Evolutionary conservation across 495 filamentous ascomycete species (phyloP).

Genomic region (Chaetomidium leptoderma): DNA sequence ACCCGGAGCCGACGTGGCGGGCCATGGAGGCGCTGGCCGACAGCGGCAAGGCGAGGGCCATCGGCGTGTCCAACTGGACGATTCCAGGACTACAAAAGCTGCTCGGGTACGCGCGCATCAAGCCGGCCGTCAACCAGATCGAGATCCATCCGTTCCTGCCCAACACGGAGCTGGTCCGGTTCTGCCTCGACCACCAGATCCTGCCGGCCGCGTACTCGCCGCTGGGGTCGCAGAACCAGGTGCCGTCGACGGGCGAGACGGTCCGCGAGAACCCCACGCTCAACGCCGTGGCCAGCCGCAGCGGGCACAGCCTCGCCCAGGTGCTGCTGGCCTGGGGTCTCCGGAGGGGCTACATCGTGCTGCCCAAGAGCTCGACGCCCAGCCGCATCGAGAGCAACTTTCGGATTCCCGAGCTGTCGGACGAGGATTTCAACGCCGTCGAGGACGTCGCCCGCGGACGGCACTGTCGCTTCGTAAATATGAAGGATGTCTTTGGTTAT

Average conservation of each 20-base stretch:
- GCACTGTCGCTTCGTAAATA: slow-evolving; percentile 70
- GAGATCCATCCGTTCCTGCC: slow-evolving; percentile 52
- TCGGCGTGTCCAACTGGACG: slow-evolving; percentile 52
- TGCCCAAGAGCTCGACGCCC: slow-evolving; percentile 60
- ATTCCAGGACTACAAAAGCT: slow-evolving; percentile 40
- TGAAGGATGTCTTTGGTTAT: slow-evolving; percentile 64
- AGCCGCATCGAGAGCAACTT: slow-evolving; percentile 56
- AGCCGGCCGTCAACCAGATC: slow-evolving; percentile 48
- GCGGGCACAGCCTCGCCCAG: slow-evolving; percentile 41
- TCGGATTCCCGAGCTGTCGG: slow-evolving; percentile 39
- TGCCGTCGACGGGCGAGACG: slow-evolving; percentile 44
- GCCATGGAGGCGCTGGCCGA: slow-evolving; percentile 46
- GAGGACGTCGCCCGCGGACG: slow-evolving; percentile 43
- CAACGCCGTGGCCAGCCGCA: slow-evolving; percentile 39
- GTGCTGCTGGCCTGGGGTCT: slow-evolving; percentile 49
- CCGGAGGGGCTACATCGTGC: slow-evolving; percentile 40
- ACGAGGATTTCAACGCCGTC: slow-evolving; percentile 41
- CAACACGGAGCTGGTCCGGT: slow-evolving; percentile 50
- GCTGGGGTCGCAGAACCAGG: slow-evolving; percentile 58
- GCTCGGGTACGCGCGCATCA: slow-evolving; percentile 39
- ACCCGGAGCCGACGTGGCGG: slow-evolving; percentile 55
- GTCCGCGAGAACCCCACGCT: slow-evolving; percentile 38
- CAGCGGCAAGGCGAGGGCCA: slow-evolving; percentile 37
- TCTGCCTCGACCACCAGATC: slow-evolving; percentile 55
- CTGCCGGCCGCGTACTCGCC: slow-evolving; percentile 66